Conservation (phyloP, 805 yeast species). For the Metschnikowia gruessii region DNA sequence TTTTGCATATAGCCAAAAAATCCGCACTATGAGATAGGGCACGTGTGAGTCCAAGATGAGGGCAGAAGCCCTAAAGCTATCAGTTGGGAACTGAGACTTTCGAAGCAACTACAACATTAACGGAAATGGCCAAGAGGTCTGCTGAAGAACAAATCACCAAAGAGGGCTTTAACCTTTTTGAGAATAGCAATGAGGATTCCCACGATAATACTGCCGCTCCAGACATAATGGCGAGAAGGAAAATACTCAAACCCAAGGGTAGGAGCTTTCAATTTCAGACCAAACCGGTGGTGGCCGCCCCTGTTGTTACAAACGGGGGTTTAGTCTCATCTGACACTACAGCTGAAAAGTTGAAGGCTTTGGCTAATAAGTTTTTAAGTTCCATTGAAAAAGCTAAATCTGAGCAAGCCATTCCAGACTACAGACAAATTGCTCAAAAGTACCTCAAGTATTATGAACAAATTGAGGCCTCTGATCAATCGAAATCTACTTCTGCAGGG, state of each 20-base stretch:
- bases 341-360: slow-evolving; percentile 55
- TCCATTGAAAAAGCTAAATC: slow-evolving; percentile 43
- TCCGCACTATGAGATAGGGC: neutral
- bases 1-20: neutral
- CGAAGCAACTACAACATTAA: neutral
- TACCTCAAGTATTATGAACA: slow-evolving; percentile 52
- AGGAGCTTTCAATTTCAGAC: slow-evolving; percentile 9
- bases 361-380: slow-evolving; percentile 57
- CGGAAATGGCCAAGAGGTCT: slow-evolving; percentile 60
- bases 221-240: slow-evolving; percentile 63
- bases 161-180: slow-evolving; percentile 33
- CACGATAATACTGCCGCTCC: slow-evolving; percentile 43
- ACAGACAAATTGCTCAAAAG: slow-evolving; percentile 53
- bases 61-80: slow-evolving; percentile 17
- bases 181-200: slow-evolving; percentile 35
- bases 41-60: slow-evolving; percentile 4
- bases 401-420: slow-evolving; percentile 51
- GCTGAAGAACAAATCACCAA: slow-evolving; percentile 64
- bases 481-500: neutral
- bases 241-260: slow-evolving; percentile 58
- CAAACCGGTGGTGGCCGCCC: slow-evolving; percentile 1
- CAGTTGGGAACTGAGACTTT: neutral
- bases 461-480: slow-evolving; percentile 20
- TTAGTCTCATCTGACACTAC: slow-evolving; percentile 24
- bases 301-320: neutral